Evolutionary conservation across 805 yeast genomes (phyloP).

Genomic region (Schwanniomyces polymorphus): DNA sequence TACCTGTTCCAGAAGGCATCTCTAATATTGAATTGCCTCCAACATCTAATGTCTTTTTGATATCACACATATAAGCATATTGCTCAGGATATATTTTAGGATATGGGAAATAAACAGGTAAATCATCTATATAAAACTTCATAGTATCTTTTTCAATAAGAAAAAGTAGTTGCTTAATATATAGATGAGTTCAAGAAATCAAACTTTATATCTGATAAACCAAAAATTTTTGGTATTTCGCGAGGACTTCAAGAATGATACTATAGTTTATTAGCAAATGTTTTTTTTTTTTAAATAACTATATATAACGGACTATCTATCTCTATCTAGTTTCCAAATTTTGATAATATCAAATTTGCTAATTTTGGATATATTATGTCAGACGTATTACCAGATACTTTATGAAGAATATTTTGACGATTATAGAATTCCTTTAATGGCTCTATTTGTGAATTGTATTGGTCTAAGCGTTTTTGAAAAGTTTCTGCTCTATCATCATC

Average conservation of each 20-base stretch:
- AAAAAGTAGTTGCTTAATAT: background rate
- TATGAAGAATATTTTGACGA: slow-evolving; percentile 42
- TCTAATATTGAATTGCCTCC: slow-evolving; percentile 96
- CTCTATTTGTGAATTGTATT: slow-evolving; percentile 55
- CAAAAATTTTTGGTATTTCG: background rate
- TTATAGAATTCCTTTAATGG: slow-evolving; percentile 69
- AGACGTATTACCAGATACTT: slow-evolving; percentile 75
- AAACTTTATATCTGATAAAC: background rate
- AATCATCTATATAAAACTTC: slow-evolving; percentile 91
- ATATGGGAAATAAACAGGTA: slow-evolving; percentile 94
- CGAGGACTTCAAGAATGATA: background rate
- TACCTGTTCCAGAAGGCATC: slow-evolving; percentile 99
- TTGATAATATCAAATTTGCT: slow-evolving; percentile 13
- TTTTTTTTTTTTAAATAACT: background rate
- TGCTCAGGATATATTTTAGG: slow-evolving; percentile 98
- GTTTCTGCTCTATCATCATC: slow-evolving; percentile 80
- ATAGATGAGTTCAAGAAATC: background rate
- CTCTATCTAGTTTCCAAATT: slow-evolving; percentile 5
- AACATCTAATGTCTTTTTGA: slow-evolving; percentile 88
- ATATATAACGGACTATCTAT: background rate
- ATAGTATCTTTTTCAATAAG: slow-evolving; percentile 11
- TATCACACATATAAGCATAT: slow-evolving; percentile 95
- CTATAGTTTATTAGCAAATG: background rate
- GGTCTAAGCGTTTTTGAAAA: slow-evolving; percentile 63
- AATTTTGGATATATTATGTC: slow-evolving; percentile 82